These are phyloP conservation scores for Chaetomiaceae sp. DNA, from an alignment of 2,329 filamentous ascomycete species.

Conservation along the genomic window DNA sequence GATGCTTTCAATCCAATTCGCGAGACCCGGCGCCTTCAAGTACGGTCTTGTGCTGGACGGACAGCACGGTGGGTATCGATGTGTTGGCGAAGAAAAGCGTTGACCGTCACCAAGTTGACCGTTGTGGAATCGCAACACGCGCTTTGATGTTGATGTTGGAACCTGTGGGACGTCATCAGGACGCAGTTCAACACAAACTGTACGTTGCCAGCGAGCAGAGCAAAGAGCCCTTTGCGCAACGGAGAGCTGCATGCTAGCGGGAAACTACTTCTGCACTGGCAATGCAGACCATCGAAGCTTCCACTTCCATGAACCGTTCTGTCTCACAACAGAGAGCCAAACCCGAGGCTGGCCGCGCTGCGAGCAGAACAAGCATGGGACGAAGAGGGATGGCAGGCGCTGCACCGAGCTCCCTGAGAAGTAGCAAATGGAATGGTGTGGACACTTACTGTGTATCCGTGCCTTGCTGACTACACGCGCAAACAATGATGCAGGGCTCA, in stretches of 20 bases:
- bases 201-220: constrained; percentile 5
- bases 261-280: constrained; percentile 8
- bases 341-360: background rate
- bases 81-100: background rate
- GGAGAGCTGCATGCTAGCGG: constrained; percentile 15
- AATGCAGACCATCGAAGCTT: background rate
- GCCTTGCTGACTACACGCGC: background rate
- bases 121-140: constrained; percentile 1
- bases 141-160: background rate
- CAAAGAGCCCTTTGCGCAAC: constrained; percentile 12
- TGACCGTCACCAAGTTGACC: no score
- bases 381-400: no score
- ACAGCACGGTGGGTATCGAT: background rate
- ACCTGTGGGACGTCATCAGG: constrained; percentile 7
- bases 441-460: background rate
- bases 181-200: constrained; percentile 4
- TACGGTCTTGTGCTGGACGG: background rate
- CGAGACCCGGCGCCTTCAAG: background rate
- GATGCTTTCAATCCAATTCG: no score
- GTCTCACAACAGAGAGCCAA: background rate
- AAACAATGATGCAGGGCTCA: background rate
- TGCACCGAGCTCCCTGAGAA: background rate
- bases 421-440: no score
- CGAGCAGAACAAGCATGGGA: background rate
- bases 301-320: background rate